These are phyloP conservation scores for Stachybotrys chartarum DNA, from an alignment of 2,329 filamentous ascomycete species.

Conservation along the genomic window DNA sequence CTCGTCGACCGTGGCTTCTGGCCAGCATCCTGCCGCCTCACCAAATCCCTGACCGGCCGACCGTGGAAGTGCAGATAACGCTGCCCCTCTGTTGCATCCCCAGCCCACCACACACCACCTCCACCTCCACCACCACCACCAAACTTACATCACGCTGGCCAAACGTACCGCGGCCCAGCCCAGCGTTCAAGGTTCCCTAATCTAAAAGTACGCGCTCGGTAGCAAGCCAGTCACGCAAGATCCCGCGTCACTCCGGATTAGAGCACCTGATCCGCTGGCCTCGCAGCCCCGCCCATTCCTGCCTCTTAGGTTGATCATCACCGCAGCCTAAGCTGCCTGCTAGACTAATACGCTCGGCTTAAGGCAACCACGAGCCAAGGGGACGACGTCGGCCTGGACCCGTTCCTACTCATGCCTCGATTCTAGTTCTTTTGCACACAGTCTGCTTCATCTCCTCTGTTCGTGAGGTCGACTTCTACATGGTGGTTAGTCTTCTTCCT, in stretches of 20 bases:
- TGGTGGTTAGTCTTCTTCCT: slow-evolving; percentile 11
- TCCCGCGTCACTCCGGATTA: neutral
- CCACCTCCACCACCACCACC: neutral
- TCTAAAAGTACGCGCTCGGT: neutral
- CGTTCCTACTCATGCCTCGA: neutral
- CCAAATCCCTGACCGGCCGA: neutral
- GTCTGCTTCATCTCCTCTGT: neutral
- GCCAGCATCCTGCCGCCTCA: neutral
- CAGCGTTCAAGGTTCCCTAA: neutral
- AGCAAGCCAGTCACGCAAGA: neutral
- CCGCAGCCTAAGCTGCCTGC: neutral
- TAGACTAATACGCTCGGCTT: neutral
- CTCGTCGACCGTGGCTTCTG: neutral
- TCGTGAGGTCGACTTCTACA: slow-evolving; percentile 6
- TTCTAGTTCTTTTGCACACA: neutral
- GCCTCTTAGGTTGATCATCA: neutral
- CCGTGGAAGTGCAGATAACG: neutral
- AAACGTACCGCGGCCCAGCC: neutral
- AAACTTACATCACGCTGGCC: neutral
- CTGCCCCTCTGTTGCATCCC: neutral
- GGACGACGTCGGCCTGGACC: neutral
- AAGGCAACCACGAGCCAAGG: neutral
- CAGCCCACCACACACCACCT: neutral
- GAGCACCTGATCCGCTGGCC: neutral
- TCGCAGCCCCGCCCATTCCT: neutral